A percentile compares a stretch with the other conserved stretches of the same genome.
phyloP scores from a whole-genome alignment of 2,329 filamentous ascomycete species.

The Phoma herbarum region DNA sequence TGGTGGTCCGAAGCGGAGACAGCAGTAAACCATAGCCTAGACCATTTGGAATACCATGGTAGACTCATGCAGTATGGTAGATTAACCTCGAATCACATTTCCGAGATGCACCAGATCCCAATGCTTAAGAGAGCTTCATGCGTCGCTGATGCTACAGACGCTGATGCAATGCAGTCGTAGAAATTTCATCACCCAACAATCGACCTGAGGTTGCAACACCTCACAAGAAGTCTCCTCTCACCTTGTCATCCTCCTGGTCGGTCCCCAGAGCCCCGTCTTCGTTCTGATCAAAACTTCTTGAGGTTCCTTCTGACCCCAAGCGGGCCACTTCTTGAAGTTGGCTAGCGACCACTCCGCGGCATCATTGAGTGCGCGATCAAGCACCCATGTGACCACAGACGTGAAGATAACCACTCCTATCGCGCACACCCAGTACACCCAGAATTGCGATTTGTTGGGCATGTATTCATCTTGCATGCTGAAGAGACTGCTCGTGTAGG shows the following conservation, averaged over 20 bases:
- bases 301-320: background rate
- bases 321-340: background rate
- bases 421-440: constrained; percentile 47
- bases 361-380: constrained; percentile 43
- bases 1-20: too few relatives aligned
- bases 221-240: too few relatives aligned
- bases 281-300: background rate
- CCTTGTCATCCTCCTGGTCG: background rate
- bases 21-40: too few relatives aligned
- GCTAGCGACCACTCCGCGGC: constrained; percentile 38
- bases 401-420: constrained; percentile 39
- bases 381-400: constrained; percentile 33
- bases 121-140: too few relatives aligned
- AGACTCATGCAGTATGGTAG: too few relatives aligned
- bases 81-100: too few relatives aligned
- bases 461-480: constrained; percentile 47
- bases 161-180: too few relatives aligned
- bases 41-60: too few relatives aligned
- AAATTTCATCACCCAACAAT: too few relatives aligned
- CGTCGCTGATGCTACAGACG: too few relatives aligned
- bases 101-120: too few relatives aligned
- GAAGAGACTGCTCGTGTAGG: constrained; percentile 45
- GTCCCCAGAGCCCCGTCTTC: background rate
- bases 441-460: constrained; percentile 40
- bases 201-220: too few relatives aligned